Conservation (phyloP, 768 basidiomycete species). For the Omphalotus guepiniiformis region DNA sequence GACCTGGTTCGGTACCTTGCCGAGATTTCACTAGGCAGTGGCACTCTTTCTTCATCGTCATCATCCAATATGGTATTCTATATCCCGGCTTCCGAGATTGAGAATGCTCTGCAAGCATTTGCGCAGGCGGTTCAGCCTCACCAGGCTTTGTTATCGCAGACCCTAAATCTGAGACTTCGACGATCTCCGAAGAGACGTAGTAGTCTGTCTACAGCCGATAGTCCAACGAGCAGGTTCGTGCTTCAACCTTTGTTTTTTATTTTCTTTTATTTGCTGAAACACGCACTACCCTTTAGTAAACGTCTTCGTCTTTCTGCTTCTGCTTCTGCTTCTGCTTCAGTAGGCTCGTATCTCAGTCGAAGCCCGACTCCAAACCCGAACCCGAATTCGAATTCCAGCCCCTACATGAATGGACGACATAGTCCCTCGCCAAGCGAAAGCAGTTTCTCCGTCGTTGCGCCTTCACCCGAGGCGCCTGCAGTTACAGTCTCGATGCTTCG, state of each 20-base stretch:
- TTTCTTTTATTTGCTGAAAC: not conserved
- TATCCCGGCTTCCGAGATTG: too few species aligned
- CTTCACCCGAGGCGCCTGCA: constrained; percentile 30
- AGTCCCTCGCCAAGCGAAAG: constrained; percentile 42
- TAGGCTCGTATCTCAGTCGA: not conserved
- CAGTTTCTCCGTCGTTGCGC: constrained; percentile 36
- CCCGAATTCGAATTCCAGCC: not conserved
- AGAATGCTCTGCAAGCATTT: too few species aligned
- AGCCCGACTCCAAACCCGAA: not conserved
- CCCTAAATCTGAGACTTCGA: constrained; percentile 37
- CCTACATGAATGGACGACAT: not conserved
- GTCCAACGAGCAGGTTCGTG: not conserved
- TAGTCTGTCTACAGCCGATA: constrained; percentile 9
- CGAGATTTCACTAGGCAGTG: constrained; percentile 14
- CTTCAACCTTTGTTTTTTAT: not conserved
- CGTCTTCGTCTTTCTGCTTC: not conserved
- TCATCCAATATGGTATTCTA: constrained; percentile 10
- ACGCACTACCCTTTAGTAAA: not conserved
- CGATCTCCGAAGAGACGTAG: constrained; percentile 43
- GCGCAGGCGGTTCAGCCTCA: constrained; percentile 28
- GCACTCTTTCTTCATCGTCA: too few species aligned
- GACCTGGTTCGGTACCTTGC: constrained; percentile 33
- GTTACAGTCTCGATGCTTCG: constrained; percentile 67
- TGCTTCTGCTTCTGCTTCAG: not conserved
- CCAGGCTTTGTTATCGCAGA: constrained; percentile 34